Percentiles rank a stretch among this genome's conserved stretches.
Conservation (phyloP, 2,329 filamentous ascomycete genomes). For the Pseudopithomyces chartarum region DNA sequence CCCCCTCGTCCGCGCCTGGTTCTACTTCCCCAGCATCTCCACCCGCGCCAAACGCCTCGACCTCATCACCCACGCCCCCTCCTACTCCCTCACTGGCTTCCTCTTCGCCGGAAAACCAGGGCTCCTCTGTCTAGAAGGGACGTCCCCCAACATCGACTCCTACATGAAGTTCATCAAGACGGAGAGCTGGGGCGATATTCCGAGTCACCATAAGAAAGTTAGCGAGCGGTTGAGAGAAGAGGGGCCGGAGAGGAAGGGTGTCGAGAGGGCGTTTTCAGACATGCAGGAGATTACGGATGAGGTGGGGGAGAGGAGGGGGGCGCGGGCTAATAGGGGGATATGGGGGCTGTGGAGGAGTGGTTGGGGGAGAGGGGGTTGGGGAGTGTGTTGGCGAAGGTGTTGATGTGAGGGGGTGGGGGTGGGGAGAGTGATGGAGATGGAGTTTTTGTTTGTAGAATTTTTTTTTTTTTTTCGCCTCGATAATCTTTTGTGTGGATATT, state of each 20-base stretch:
- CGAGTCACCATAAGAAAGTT: slow-evolving; percentile 66
- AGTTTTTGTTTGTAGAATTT: too few relatives aligned
- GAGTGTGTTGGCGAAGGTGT: slow-evolving; percentile 52
- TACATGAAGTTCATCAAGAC: slow-evolving; percentile 70
- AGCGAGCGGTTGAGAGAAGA: slow-evolving; percentile 59
- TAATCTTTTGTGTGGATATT: too few relatives aligned
- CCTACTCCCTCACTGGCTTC: slow-evolving; percentile 62
- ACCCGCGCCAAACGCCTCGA: slow-evolving; percentile 64
- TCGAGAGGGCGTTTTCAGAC: slow-evolving; percentile 54
- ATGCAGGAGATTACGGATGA: slow-evolving; percentile 63
- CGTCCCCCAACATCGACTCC: slow-evolving; percentile 55
- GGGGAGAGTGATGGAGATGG: too few relatives aligned
- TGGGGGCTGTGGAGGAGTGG: slow-evolving; percentile 60
- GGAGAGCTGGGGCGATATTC: slow-evolving; percentile 67
- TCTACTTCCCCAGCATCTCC: slow-evolving; percentile 67
- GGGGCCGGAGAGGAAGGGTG: slow-evolving; percentile 2
- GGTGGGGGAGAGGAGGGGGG: slow-evolving; percentile 55
- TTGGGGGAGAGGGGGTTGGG: slow-evolving; percentile 52
- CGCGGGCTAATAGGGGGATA: slow-evolving; percentile 59
- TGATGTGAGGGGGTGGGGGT: slow-evolving; percentile 14
- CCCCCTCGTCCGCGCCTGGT: slow-evolving; percentile 60
- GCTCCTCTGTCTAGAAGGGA: slow-evolving; percentile 58
- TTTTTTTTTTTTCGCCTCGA: too few relatives aligned
- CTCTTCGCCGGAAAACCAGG: slow-evolving; percentile 66
- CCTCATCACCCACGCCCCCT: slow-evolving; percentile 58